phyloP scores from a whole-genome alignment of 257 asterid species.

The Knoxia roxburghii region DNA sequence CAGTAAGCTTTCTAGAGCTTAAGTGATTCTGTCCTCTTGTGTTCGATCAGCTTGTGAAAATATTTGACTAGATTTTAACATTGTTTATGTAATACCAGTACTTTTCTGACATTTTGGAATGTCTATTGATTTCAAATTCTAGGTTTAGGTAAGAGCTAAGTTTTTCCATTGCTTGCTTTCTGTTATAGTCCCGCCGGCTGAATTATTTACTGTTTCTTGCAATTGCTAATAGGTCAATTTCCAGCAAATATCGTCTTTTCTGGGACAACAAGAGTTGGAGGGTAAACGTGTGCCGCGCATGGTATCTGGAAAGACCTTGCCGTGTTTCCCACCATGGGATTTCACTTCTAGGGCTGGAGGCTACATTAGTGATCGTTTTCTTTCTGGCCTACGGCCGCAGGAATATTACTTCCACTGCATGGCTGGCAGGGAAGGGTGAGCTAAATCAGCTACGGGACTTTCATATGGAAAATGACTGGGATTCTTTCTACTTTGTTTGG shows the following conservation, averaged over 20 bases:
- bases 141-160: neutral
- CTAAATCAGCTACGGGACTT: constrained; percentile 12
- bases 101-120: neutral
- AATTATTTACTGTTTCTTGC: constrained; percentile 17
- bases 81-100: neutral
- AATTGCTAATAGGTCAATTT: constrained; percentile 60
- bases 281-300: constrained; percentile 97
- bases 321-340: constrained; percentile 95
- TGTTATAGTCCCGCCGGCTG: constrained; percentile 1
- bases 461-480: constrained; percentile 8
- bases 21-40: neutral
- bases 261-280: constrained; percentile 98
- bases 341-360: constrained; percentile 96
- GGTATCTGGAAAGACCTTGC: constrained; percentile 97
- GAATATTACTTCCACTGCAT: constrained; percentile 98
- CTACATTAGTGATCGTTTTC: constrained; percentile 90
- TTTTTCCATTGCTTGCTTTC: neutral
- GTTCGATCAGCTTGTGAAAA: neutral
- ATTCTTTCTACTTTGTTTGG: neutral
- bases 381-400: constrained; percentile 93
- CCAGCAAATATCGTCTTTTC: constrained; percentile 95
- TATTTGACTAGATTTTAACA: neutral
- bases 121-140: neutral
- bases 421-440: constrained; percentile 99
- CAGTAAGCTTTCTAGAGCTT: neutral